Base-by-base conservation (phyloP, 306 rosid species). In the Dalbergia cultrata region DNA sequence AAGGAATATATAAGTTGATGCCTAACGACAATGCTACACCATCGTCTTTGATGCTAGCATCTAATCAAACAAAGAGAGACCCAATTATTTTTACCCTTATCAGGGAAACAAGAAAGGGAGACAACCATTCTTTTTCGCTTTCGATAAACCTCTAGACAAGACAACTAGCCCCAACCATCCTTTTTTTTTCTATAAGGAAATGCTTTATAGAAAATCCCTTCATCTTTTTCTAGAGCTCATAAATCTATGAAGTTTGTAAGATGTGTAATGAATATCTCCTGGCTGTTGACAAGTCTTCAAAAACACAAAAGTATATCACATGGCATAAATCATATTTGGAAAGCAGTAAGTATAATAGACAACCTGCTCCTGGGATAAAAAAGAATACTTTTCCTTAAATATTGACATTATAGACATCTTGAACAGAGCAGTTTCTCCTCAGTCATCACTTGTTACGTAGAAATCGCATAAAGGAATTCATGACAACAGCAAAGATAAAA, bases 351-450 rank as follows among this genome's bases (percentile, higher is more conserved):
- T 26, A 26, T 26, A 53, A 31, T 54, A 56, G 65, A 53, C 43
- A 72, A 56, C 43, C 5, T 22, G 59, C 70, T 52, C 53, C 16
- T 9, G 9, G 13, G 4, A 45, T 9, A 10, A 44, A 44, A 44
- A 44, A 44, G 50, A 44, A 44, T 9, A 22, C 26, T 43, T 39
- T 59, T 37, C 68, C 44, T 57, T 22, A 4, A 56, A 56, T 58
- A 67, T 26, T 56, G 67, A 54, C 58, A 78, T 56, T 35, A 22
- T 43, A 56, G 45, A 67, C 10, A 59, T 70, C 33, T 66, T 22
- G 22, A 56, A 44, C 39, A 21, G 35, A 26, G 2, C 31, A 26
- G 31, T 26, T 26, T 26, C 31, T 26, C 31, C 1, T 26, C 31
- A 26, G 19, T 45, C 10, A 9, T 44, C 73, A 67, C 56, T 21